Percentiles rank a stretch among this genome's conserved stretches.
These are phyloP conservation scores for Buddleja alternifolia DNA, from an alignment of 257 asterid genomes.

Conservation along the genomic window DNA sequence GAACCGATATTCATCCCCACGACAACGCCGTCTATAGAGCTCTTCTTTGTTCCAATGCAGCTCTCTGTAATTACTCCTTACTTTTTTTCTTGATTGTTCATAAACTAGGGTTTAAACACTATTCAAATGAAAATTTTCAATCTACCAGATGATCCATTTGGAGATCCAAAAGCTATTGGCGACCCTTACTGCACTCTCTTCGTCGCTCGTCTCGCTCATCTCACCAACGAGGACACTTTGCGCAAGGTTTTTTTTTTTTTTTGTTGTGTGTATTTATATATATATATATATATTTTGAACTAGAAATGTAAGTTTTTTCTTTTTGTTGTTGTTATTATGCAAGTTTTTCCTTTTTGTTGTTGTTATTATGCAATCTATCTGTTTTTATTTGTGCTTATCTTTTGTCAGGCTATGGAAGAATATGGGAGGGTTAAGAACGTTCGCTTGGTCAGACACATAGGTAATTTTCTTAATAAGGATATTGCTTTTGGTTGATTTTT, in stretches of 20 bases:
- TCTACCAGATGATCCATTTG: slow-evolving; percentile 83
- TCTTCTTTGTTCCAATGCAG: slow-evolving; percentile 83
- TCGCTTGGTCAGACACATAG: slow-evolving; percentile 88
- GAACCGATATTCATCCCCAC: slow-evolving; percentile 85
- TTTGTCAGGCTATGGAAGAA: slow-evolving; percentile 72
- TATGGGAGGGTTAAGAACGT: slow-evolving; percentile 83
- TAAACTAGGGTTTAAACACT: slow-evolving; percentile 21
- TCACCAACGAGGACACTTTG: slow-evolving; percentile 79
- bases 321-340: background rate
- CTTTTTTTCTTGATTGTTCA: background rate
- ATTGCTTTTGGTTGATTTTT: background rate
- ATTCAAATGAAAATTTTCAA: slow-evolving; percentile 5
- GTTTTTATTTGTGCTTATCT: slow-evolving; percentile 8
- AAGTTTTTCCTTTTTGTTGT: background rate
- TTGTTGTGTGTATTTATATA: background rate
- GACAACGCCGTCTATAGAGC: slow-evolving; percentile 90
- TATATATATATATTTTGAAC: background rate
- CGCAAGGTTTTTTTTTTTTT: slow-evolving; percentile 53
- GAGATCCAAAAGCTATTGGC: slow-evolving; percentile 79
- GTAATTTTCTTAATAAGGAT: slow-evolving; percentile 32
- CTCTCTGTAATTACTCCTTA: slow-evolving; percentile 56
- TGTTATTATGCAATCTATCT: background rate
- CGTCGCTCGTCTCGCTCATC: slow-evolving; percentile 81
- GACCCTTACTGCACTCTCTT: slow-evolving; percentile 92
- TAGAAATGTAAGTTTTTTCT: background rate